Evolutionary conservation across 768 basidiomycete species (phyloP), one percentile per base, ranked within the genome.

Genomic region (Botryobasidium botryosum): DNA sequence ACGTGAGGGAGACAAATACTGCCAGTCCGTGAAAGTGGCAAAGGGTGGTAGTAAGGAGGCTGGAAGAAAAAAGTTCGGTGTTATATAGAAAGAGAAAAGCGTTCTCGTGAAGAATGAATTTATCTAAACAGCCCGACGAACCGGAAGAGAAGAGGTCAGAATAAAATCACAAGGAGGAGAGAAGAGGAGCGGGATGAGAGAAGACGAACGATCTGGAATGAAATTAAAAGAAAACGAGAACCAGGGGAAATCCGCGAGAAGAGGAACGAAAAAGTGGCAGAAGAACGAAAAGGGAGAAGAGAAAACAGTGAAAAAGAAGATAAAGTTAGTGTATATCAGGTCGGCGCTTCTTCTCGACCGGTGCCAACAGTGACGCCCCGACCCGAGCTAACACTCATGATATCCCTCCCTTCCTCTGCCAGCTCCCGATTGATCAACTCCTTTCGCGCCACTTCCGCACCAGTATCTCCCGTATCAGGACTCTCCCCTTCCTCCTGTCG

Each of bases 371-470:
- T 73, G 48, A 84, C 80, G 33, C 80, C 83, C 55, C 84, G 68
- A 53, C 77, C 79, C 33, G 79, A 83, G 53, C 72, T 66, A 29
- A 88, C 86, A 57, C 81, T 86, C 57, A 81, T 66, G 35, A 90
- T 79, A 58, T 86, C 85, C 54, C 79, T 68, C n/a, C 86, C 86
- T 58, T 90, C 86, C 61, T 87, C 84, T 20, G 83, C 82, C 45
- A 90, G 61, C 61, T 87, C 84, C 49, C 77, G 68, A 55, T 68
- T 76, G 40, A 88, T 61, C 35, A 80, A 58, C 40, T 64, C 59
- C 12, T 21, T 31, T 21, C 35, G 40, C 25, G 40, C 49, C 13
- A 21, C 40, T 6, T 12, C 31, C 17, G 15, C 43, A 18, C 20
- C 37, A 25, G 43, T 18, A 25, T 44, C 43, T 5, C 60, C 61